Base-by-base conservation (phyloP, 441 rosid species). In the Hypseocharis bilobata region DNA sequence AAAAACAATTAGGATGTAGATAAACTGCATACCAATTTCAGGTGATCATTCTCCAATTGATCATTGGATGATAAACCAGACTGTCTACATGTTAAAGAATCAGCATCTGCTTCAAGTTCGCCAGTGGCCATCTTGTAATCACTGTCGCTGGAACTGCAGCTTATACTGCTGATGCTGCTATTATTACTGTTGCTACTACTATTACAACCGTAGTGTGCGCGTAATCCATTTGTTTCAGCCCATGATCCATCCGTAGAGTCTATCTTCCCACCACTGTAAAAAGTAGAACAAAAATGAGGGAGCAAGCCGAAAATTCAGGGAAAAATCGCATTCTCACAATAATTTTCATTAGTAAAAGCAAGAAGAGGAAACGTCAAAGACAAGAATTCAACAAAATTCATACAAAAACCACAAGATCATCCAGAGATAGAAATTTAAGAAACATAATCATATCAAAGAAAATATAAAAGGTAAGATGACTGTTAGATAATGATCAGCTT, bases 21-120 rank as follows among this genome's bases (percentile, higher is more conserved):
- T 70, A 59, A 72, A 72, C 61, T 54, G 38, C 47, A 73, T 82
- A 95, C 99, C 95, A 72, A 61, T 80, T 92, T 92, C 56, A 58
- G 81, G 74, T 77, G 81, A 78, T 89, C 97, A 78, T 63, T 84
- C 74, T 78, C 89, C 81, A 85, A 63, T 67, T 77, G 91, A 76
- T 86, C 88, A 78, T 79, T 85, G 68, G 88, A 78, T 65, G 99
- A 84, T 81, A 93, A 80, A 77, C 89, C 96, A 56, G 98, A 88
- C 72, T 88, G 96, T 74, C 86, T 85, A 65, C 97, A 90, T 22
- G 92, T 80, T 66, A 89, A 74, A 59, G 99, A 95, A 88, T 95
- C 99, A 62, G 96, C 99, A 85, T 95, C 99, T 34, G 99, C 96
- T 62, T 92, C 99, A 60, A 89, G 96, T 74, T 95, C 99, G 60